Evolutionary conservation across 2,329 filamentous ascomycete genomes (phyloP).

Genomic region (Botrytis porri): DNA sequence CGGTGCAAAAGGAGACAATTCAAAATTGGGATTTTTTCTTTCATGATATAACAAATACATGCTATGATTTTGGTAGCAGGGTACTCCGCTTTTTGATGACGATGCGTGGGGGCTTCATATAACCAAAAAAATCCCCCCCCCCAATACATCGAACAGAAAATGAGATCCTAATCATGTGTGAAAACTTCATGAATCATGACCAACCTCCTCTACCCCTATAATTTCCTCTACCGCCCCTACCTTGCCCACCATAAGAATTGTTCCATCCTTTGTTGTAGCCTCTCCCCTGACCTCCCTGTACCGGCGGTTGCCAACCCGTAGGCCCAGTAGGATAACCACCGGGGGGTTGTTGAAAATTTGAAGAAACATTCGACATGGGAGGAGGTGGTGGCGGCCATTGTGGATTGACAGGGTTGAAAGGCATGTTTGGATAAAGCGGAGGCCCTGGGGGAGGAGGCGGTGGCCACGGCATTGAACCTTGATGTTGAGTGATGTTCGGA

Average conservation of each 20-base stretch:
- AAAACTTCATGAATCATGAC: conserved; percentile 24
- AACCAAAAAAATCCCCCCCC: not conserved
- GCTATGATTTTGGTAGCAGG: conserved; percentile 20
- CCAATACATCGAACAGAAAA: not conserved
- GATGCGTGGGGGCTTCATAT: conserved; percentile 16
- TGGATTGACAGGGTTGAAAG: conserved; percentile 15
- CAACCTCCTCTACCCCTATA: conserved; percentile 32
- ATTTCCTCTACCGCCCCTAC: conserved; percentile 32
- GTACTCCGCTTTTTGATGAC: conserved; percentile 19
- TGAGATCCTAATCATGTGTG: not conserved
- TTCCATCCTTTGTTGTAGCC: conserved; percentile 33
- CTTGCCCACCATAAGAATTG: conserved; percentile 22
- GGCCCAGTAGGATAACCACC: conserved; percentile 28
- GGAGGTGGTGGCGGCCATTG: conserved; percentile 23
- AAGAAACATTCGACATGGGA: conserved; percentile 14
- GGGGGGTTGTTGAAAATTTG: conserved; percentile 24
- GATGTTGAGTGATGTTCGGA: conserved; percentile 26
- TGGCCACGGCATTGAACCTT: conserved; percentile 19
- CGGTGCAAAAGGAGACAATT: conserved; percentile 5
- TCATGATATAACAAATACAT: conserved; percentile 18
- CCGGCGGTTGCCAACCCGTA: conserved; percentile 30
- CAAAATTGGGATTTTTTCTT: not conserved
- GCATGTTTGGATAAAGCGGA: conserved; percentile 25
- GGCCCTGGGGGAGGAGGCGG: conserved; percentile 32
- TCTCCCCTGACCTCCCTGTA: conserved; percentile 25